Evolutionary conservation across 352 stramenopile species (phyloP), one percentile per base, ranked within the genome.

Genomic region (Phytophthora crassamura): DNA sequence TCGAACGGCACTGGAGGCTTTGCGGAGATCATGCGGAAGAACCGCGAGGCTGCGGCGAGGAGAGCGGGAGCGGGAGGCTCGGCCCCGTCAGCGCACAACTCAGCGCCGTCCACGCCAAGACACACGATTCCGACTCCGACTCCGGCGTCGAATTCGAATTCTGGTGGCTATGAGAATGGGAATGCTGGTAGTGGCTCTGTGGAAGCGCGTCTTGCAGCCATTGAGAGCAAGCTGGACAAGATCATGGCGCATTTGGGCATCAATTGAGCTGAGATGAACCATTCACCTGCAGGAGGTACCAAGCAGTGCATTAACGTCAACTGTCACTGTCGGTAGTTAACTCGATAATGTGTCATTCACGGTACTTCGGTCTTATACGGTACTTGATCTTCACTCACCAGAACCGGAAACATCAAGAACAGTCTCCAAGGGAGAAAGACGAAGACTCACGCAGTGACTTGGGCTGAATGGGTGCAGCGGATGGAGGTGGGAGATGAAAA

Each of bases 21-120:
- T 71, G 84, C 89, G 0, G 89, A 97, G 59, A 97, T 97, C 68
- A 97, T 97, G 86, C 80, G 86, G 43, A 93, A 93, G 69, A 97
- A 95, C 73, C 82, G 87, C 20, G 87, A 95, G 57, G 89, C 89
- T 14, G 86, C 87, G 2, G 87, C 87, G 3, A 75, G 83, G n/a
- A 90, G 75, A 58, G 68, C 68, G 4, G 63, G 67, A 15, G 53
- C 25, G 25, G 64, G 65, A 5, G 52, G 47, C 1, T 72, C 59
- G 2, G 54, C 54, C 20, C 43, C 57, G 14, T 18, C 59, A 1
- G 43, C 56, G 43, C 53, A 68, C 43, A 80, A 59, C 47, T 91
- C 84, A 35, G 82, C 79, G 20, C 82, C 84, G 18, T 80, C 78
- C 9, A 90, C 80, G 15, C 85, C 82, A 5, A 83, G 77, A 14